Conservation (phyloP, 2,329 filamentous ascomycete species). For the Beauveria sp. region DNA sequence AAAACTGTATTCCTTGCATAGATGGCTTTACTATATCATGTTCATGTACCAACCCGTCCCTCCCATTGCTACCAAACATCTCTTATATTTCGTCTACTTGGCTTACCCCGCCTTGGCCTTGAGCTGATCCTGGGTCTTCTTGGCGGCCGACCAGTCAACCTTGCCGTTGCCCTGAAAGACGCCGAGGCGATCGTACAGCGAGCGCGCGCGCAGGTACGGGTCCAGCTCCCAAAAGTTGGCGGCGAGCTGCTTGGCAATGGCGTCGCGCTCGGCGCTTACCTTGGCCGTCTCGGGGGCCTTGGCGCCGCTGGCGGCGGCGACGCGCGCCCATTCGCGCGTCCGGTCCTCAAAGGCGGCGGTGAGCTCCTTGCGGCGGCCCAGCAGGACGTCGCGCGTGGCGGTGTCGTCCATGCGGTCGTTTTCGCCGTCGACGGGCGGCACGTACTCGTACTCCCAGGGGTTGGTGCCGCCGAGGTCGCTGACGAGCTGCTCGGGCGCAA, state of each 20-base stretch:
- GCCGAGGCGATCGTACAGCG: conserved; percentile 71
- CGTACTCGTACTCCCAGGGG: conserved; percentile 69
- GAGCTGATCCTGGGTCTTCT: conserved; percentile 26
- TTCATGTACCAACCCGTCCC: background rate
- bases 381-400: conserved; percentile 50
- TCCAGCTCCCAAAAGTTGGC: conserved; percentile 79
- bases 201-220: conserved; percentile 68
- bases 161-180: conserved; percentile 57
- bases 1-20: background rate
- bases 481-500: conserved; percentile 58
- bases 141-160: conserved; percentile 49
- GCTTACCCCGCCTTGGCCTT: background rate
- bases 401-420: conserved; percentile 60
- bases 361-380: conserved; percentile 53
- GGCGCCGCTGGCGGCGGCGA: conserved; percentile 26
- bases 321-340: conserved; percentile 61
- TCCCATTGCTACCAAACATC: background rate
- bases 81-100: background rate
- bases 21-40: background rate
- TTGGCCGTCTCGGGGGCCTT: conserved; percentile 34
- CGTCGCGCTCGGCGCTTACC: conserved; percentile 46
- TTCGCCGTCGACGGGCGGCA: conserved; percentile 63
- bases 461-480: conserved; percentile 78
- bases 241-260: conserved; percentile 52
- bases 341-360: conserved; percentile 62